Percentiles rank a stretch among this genome's conserved stretches.
Evolutionary conservation across 1,284 basidiomycete genomes (phyloP).

Genomic region (Grifola frondosa): DNA sequence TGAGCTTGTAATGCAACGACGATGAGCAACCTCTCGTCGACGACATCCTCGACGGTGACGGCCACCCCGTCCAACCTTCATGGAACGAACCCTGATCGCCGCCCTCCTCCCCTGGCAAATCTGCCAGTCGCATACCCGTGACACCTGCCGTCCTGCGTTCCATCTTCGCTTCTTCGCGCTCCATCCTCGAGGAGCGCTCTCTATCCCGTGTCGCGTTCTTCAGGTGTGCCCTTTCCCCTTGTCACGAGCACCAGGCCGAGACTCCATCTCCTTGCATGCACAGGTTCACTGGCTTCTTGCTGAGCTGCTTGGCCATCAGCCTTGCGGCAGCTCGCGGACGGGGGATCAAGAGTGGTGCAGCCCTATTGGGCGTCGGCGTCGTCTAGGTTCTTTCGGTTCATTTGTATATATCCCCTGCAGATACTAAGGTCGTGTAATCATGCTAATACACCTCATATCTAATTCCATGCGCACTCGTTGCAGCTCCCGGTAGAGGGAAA

Average conservation of each 20-base stretch:
- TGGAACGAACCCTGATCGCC: constrained; percentile 11
- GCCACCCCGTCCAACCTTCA: constrained; percentile 24
- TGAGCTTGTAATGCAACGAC: not conserved
- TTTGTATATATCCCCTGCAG: too few species aligned
- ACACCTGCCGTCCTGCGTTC: constrained; percentile 76
- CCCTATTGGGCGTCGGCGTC: constrained; percentile 58
- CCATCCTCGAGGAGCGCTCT: constrained; percentile 73
- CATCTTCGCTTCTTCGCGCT: constrained; percentile 80
- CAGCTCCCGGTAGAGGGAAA: too few species aligned
- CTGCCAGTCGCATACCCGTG: constrained; percentile 66
- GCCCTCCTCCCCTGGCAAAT: constrained; percentile 31
- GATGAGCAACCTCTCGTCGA: constrained; percentile 28
- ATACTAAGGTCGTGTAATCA: too few species aligned
- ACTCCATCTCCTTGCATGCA: not conserved
- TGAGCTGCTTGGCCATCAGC: constrained; percentile 78
- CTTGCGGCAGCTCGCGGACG: constrained; percentile 67
- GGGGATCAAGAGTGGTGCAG: constrained; percentile 60
- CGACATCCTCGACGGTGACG: constrained; percentile 26
- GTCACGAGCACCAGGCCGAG: constrained; percentile 2
- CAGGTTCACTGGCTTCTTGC: constrained; percentile 75
- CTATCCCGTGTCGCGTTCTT: constrained; percentile 83
- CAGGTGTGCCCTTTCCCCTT: constrained; percentile 47
- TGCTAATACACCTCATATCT: too few species aligned
- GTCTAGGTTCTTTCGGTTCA: too few species aligned
- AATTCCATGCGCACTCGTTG: too few species aligned